A percentile compares a stretch with the other conserved stretches of the same genome.
Evolutionary conservation across 164 flowering plant species (phyloP).

Genomic region (Nymphaea colorata): DNA sequence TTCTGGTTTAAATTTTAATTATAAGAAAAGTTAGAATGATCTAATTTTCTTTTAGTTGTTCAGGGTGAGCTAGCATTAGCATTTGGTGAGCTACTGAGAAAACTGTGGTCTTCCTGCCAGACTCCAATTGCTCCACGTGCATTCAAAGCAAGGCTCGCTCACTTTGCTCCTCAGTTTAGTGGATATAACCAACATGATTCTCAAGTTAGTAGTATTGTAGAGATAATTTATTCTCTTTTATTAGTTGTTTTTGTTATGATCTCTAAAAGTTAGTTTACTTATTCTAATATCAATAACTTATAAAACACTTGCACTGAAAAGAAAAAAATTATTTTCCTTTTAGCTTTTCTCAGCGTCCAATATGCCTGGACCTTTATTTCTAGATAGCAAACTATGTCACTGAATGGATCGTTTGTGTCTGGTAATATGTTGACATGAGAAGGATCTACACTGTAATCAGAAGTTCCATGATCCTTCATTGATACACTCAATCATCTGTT

Average conservation of each 20-base stretch:
- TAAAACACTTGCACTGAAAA: too few species aligned
- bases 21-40: constrained; percentile 1
- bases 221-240: neutral
- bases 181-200: constrained; percentile 99
- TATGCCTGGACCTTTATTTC: too few species aligned
- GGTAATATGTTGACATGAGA: too few species aligned
- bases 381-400: too few species aligned
- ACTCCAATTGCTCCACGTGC: constrained; percentile 80
- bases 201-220: constrained; percentile 44
- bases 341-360: too few species aligned
- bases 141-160: constrained; percentile 85
- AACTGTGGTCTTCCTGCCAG: constrained; percentile 83
- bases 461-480: too few species aligned
- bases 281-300: too few species aligned
- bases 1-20: neutral
- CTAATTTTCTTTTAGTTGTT: constrained; percentile 19
- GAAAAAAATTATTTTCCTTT: too few species aligned
- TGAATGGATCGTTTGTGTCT: too few species aligned
- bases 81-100: constrained; percentile 94
- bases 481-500: too few species aligned
- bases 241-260: neutral
- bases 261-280: neutral
- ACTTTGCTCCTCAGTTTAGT: constrained; percentile 98
- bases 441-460: too few species aligned
- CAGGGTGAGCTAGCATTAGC: constrained; percentile 99